phyloP scores from a whole-genome alignment of 179 eudicot species.

The Actinidia polygama region DNA sequence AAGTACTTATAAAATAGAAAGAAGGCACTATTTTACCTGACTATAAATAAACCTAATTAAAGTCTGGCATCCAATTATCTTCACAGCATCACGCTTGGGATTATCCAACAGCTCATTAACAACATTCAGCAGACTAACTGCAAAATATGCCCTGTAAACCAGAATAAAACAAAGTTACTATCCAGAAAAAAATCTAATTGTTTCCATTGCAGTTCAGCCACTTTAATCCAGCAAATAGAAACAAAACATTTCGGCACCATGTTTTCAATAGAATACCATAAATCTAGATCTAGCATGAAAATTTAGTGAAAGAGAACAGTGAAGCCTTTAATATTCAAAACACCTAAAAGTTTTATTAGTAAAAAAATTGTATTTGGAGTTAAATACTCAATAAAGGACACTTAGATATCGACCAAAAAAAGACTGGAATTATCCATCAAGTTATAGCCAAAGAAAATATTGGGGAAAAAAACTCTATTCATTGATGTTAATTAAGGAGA shows the following conservation, averaged over 20 bases:
- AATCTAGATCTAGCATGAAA: background rate
- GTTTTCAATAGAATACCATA: background rate
- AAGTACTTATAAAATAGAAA: background rate
- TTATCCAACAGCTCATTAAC: conserved; percentile 71
- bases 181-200: background rate
- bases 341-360: background rate
- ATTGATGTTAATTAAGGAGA: background rate
- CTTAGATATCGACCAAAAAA: background rate
- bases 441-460: background rate
- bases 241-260: background rate
- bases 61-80: conserved; percentile 77
- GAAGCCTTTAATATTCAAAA: background rate
- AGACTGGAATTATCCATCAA: background rate
- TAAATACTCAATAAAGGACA: background rate
- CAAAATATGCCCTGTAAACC: conserved; percentile 75
- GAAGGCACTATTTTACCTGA: conserved; percentile 12
- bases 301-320: background rate
- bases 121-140: conserved; percentile 74
- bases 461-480: background rate
- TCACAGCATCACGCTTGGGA: conserved; percentile 57
- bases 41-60: conserved; percentile 24
- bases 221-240: background rate
- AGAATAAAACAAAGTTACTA: background rate
- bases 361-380: background rate
- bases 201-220: background rate